A percentile compares a stretch with the other conserved stretches of the same genome.
Evolutionary conservation across 129 eudicot genomes (phyloP).

Genomic region (Lactuca sativa): DNA sequence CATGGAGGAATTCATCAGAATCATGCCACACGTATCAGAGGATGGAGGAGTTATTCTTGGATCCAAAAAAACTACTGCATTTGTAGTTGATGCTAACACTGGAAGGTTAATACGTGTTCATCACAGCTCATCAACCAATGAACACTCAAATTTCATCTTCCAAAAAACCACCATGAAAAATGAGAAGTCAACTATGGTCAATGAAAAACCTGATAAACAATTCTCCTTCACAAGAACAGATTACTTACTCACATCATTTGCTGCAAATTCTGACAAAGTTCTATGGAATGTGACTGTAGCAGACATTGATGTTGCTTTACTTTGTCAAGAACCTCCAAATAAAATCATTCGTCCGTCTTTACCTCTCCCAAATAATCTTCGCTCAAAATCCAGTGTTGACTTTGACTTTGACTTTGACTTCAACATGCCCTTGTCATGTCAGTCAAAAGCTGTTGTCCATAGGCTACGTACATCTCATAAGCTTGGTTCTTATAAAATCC

Average conservation of each 20-base stretch:
- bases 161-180: constrained; percentile 32
- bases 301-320: constrained; percentile 66
- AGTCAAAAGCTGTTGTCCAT: constrained; percentile 54
- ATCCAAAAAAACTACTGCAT: constrained; percentile 70
- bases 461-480: constrained; percentile 52
- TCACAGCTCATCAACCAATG: constrained; percentile 31
- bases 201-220: constrained; percentile 41
- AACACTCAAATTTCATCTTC: not conserved
- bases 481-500: constrained; percentile 33
- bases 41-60: constrained; percentile 84
- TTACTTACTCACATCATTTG: constrained; percentile 58
- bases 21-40: constrained; percentile 80
- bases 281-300: constrained; percentile 83
- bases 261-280: constrained; percentile 55
- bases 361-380: constrained; percentile 29
- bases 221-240: constrained; percentile 85
- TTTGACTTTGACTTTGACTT: constrained; percentile 23
- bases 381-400: constrained; percentile 44
- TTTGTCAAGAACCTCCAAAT: constrained; percentile 64
- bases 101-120: constrained; percentile 64
- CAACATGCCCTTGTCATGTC: constrained; percentile 71
- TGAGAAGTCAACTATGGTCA: constrained; percentile 16
- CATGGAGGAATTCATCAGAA: constrained; percentile 62
- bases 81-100: constrained; percentile 68
- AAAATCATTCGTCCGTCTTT: constrained; percentile 30